Evolutionary conservation across 345 rosid species (phyloP), one percentile per base, ranked within the genome.

Genomic region (Raphanus sativus): DNA sequence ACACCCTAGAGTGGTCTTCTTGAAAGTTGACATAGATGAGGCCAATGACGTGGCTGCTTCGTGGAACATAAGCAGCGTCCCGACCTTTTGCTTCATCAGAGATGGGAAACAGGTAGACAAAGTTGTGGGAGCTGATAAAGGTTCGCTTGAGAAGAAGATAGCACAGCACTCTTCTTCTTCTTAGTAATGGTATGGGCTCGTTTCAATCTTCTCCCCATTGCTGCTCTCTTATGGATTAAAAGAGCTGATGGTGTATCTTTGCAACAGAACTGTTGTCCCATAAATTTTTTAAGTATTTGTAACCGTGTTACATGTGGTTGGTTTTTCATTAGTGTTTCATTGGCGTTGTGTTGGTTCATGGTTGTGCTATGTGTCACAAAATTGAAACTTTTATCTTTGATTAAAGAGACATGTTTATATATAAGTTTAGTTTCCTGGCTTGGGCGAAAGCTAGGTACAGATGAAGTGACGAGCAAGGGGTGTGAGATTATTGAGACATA

Each of bases 81-180:
- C 98, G 1, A 75, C 87, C 61, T 84, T 93, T 77, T 86, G 80
- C 87, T 91, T 90, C 67, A 77, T 91, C 30, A 89, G 82, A 78
- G 84, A 91, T 26, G 96, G 92, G 13, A 90, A 89, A 80, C 92
- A 91, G 80, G 85, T 94, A 6, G 98, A 91, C 87, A 87, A 86
- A 82, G 85, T 94, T 1, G 92, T 91, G 2, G 98, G 97, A 48
- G 93, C 98, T 29, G 94, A 94, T 77, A 91, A 91, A 86, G 83
- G 75, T 77, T 74, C 81, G 45, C 90, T 94, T 29, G 97, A 89
- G 81, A 76, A 62, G 86, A 94, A 87, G 83, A 81, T 91, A 67
- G 82, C 89, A 8, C 89, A 86, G 13, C 85, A 87, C 81, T 88
- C 87, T 29, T 65, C 83, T 65, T 83, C 77, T 29, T 68, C 62